Evolutionary conservation across 176 grass and related monocot species (phyloP).

Genomic region (Avena eriantha): DNA sequence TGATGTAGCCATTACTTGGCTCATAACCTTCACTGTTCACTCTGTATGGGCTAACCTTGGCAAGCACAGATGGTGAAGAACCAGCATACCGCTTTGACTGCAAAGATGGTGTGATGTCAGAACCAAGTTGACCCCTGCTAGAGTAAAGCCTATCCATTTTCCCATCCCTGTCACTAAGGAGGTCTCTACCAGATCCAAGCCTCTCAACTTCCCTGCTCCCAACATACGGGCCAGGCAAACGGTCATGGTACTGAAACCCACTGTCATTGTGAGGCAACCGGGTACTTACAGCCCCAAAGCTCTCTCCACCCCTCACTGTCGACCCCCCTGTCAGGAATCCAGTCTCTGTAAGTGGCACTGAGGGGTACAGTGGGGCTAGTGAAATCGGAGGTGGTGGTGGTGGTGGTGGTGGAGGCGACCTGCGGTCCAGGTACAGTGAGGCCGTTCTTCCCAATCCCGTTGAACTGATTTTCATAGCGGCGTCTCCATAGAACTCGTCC

Average conservation of each 20-base stretch:
- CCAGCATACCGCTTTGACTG: slow-evolving; percentile 54
- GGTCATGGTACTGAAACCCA: slow-evolving; percentile 32
- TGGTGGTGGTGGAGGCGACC: background rate
- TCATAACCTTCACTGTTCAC: slow-evolving; percentile 33
- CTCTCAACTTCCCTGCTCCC: slow-evolving; percentile 50
- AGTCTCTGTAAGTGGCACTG: slow-evolving; percentile 22
- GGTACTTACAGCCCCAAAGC: background rate
- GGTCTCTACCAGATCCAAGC: slow-evolving; percentile 26
- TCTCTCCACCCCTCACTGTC: slow-evolving; percentile 12
- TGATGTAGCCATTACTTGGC: slow-evolving; percentile 30
- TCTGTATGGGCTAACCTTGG: slow-evolving; percentile 37
- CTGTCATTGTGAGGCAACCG: slow-evolving; percentile 16
- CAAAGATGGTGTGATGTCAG: slow-evolving; percentile 20
- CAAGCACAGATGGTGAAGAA: slow-evolving; percentile 54
- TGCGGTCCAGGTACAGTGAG: slow-evolving; percentile 36
- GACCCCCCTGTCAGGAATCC: slow-evolving; percentile 41
- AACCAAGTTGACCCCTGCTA: slow-evolving; percentile 45
- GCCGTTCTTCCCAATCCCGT: slow-evolving; percentile 35
- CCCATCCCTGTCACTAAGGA: slow-evolving; percentile 41
- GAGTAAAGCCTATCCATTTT: slow-evolving; percentile 51
- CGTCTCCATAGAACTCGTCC: background rate
- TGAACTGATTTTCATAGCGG: slow-evolving; percentile 17
- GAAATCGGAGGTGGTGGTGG: background rate
- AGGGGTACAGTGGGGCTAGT: slow-evolving; percentile 38
- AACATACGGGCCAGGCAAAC: slow-evolving; percentile 19